These are phyloP conservation scores for Coix lacrymajobi DNA, from an alignment of 176 grass and related monocot species.

Conservation along the genomic window DNA sequence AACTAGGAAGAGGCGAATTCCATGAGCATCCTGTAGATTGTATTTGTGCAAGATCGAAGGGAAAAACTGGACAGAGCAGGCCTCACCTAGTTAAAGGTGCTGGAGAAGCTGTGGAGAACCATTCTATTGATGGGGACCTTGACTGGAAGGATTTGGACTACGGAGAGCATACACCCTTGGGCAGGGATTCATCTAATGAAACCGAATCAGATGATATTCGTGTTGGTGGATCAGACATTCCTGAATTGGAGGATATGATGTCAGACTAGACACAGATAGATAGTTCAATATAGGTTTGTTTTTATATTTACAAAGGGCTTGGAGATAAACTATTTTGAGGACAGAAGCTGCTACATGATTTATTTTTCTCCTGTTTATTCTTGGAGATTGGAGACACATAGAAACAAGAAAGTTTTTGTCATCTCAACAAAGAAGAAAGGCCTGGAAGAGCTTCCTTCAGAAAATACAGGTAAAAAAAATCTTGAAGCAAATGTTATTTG, in stretches of 20 bases:
- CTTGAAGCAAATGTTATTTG: neutral
- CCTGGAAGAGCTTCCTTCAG: constrained; percentile 17
- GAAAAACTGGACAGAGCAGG: constrained; percentile 20
- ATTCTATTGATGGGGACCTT: constrained; percentile 34
- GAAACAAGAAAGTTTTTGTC: constrained; percentile 30
- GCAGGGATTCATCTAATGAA: constrained; percentile 37
- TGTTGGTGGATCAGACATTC: constrained; percentile 40
- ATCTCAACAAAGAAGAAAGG: neutral
- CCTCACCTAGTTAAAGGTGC: constrained; percentile 7
- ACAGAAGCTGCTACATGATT: constrained; percentile 30
- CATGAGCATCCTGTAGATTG: constrained; percentile 86
- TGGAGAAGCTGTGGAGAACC: constrained; percentile 29
- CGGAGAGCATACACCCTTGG: constrained; percentile 65
- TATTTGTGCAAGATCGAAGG: constrained; percentile 57
- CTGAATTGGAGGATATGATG: constrained; percentile 54
- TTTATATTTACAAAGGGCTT: neutral
- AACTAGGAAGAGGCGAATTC: constrained; percentile 83
- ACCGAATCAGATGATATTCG: constrained; percentile 42
- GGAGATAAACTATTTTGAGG: neutral
- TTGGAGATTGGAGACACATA: constrained; percentile 6
- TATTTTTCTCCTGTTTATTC: constrained; percentile 39
- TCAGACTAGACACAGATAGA: constrained; percentile 50
- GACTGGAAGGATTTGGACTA: constrained; percentile 83
- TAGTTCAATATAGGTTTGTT: constrained; percentile 17
- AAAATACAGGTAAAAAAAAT: constrained; percentile 39